These are phyloP conservation scores for Rhizopogon hawkerae DNA, from an alignment of 1,284 basidiomycete species.

Conservation along the genomic window DNA sequence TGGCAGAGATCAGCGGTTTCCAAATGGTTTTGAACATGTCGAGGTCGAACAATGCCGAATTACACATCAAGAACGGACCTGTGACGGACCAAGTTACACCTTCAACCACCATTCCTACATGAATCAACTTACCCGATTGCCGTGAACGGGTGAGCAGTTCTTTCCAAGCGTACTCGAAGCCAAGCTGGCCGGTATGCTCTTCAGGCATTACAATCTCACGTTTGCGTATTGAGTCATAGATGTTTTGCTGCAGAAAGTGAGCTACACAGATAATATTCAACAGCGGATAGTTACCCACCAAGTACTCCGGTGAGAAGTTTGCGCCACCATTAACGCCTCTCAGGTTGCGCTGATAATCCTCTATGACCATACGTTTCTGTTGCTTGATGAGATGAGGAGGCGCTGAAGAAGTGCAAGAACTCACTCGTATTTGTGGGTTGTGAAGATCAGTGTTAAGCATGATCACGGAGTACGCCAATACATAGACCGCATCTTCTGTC, in stretches of 20 bases:
- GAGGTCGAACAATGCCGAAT: slow-evolving; percentile 75
- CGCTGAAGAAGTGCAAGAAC: slow-evolving; percentile 17
- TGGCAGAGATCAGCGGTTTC: slow-evolving; percentile 86
- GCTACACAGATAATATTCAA: slow-evolving; percentile 8
- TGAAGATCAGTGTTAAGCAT: slow-evolving; percentile 98
- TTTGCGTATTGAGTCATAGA: slow-evolving; percentile 93
- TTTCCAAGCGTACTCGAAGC: slow-evolving; percentile 99
- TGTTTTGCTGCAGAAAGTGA: slow-evolving; percentile 50
- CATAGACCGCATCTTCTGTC: slow-evolving; percentile 89
- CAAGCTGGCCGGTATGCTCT: slow-evolving; percentile 93
- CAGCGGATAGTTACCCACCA: slow-evolving; percentile 45
- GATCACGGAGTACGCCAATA: slow-evolving; percentile 93
- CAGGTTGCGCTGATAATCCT: slow-evolving; percentile 90
- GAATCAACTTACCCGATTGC: slow-evolving; percentile 53
- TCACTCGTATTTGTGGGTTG: slow-evolving; percentile 88
- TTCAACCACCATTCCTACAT: slow-evolving; percentile 4
- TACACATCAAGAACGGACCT: slow-evolving; percentile 77
- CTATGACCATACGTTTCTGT: slow-evolving; percentile 92
- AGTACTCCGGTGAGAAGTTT: slow-evolving; percentile 80
- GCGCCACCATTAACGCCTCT: slow-evolving; percentile 86
- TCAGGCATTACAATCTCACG: slow-evolving; percentile 97
- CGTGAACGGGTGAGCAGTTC: slow-evolving; percentile 81
- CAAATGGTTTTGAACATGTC: slow-evolving; percentile 91
- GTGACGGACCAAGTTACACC: slow-evolving; percentile 3
- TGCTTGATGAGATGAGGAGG: slow-evolving; percentile 10